These are phyloP conservation scores for Lipomyces chichibuensis DNA, from an alignment of 805 yeast genomes.

Conservation along the genomic window DNA sequence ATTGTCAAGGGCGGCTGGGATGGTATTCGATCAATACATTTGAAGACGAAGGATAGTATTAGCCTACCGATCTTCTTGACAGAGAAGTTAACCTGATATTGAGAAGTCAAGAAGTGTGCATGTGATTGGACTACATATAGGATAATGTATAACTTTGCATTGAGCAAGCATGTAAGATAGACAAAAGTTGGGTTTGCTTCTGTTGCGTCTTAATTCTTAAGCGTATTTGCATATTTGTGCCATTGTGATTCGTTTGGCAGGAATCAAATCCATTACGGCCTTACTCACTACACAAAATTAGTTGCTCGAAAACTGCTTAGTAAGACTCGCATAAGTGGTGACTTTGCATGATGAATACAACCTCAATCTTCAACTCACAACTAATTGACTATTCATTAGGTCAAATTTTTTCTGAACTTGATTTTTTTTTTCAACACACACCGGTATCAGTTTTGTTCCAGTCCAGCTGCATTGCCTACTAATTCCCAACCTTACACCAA, in stretches of 20 bases:
- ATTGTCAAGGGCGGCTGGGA: slow-evolving; percentile 41
- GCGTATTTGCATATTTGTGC: slow-evolving; percentile 2
- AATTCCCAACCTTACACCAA: slow-evolving; percentile 12
- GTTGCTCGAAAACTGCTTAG: too few species aligned
- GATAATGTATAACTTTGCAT: neutral
- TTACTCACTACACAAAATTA: neutral
- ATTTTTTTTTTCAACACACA: slow-evolving; percentile 14
- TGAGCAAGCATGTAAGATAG: neutral
- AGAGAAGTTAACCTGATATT: slow-evolving; percentile 50
- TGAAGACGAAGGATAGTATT: slow-evolving; percentile 75
- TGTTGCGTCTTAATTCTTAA: slow-evolving; percentile 2
- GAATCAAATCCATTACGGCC: neutral
- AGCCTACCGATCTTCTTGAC: slow-evolving; percentile 80
- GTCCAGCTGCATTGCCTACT: slow-evolving; percentile 7
- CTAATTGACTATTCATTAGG: neutral
- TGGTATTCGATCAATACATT: slow-evolving; percentile 51
- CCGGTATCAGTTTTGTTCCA: slow-evolving; percentile 27
- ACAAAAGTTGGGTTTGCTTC: slow-evolving; percentile 1
- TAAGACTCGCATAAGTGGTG: neutral
- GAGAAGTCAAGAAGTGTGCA: neutral
- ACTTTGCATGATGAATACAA: neutral
- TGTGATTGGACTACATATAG: neutral
- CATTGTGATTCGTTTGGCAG: neutral
- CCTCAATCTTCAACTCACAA: neutral
- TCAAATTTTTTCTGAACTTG: neutral